Percentiles rank a stretch among this genome's conserved stretches.
Evolutionary conservation across 2,329 filamentous ascomycete genomes (phyloP).

Genomic region (Aspergillus tanneri): DNA sequence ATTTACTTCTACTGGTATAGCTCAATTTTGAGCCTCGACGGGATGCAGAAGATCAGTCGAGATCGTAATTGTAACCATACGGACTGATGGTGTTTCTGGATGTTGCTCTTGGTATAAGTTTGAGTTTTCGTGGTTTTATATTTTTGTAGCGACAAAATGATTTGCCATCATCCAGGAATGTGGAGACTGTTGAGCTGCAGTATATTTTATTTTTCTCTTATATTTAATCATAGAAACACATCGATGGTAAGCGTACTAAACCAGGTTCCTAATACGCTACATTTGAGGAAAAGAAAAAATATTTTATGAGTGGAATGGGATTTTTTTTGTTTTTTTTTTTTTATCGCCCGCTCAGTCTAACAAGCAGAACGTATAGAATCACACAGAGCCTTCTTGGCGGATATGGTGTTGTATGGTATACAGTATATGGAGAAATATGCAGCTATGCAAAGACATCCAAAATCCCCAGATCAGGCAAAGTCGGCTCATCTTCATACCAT

Average conservation of each 20-base stretch:
- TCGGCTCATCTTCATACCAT: neutral
- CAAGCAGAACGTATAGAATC: slow-evolving; percentile 7
- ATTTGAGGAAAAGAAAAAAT: neutral
- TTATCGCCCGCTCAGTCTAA: slow-evolving; percentile 6
- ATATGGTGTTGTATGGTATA: slow-evolving; percentile 20
- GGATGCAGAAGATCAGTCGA: slow-evolving; percentile 15
- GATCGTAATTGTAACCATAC: neutral
- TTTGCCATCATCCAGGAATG: no score
- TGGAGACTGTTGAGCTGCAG: no score
- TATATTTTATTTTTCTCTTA: no score
- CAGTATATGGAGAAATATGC: slow-evolving; percentile 16
- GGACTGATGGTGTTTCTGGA: no score
- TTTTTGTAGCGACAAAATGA: no score
- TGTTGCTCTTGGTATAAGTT: no score
- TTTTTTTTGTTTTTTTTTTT: slow-evolving; percentile 13
- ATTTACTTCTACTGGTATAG: slow-evolving; percentile 12
- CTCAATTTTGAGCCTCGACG: slow-evolving; percentile 25
- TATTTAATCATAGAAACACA: no score
- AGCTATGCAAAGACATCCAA: slow-evolving; percentile 24
- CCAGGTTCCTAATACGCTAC: no score
- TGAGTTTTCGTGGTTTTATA: no score
- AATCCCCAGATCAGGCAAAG: neutral
- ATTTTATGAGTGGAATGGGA: slow-evolving; percentile 20
- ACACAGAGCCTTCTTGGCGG: neutral
- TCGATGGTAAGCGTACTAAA: no score